Base-by-base conservation (phyloP, 331 rosid genomes). In the Acacia pycnantha region DNA sequence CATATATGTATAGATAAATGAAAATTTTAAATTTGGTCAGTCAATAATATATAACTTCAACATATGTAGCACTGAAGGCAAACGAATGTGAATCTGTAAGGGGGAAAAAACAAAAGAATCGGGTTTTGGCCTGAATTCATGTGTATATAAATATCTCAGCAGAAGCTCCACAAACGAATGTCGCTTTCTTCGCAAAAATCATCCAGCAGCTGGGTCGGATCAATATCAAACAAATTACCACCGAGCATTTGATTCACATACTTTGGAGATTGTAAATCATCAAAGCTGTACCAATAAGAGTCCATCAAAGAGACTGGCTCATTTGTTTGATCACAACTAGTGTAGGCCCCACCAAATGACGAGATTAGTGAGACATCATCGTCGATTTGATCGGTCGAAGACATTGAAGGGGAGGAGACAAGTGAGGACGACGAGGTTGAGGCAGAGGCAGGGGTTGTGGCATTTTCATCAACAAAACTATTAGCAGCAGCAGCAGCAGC, bases 161-260 rank as follows among this genome's bases (percentile, higher is more conserved):
- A 88, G 94, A 93, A 96, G 82, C 88, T 96, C 99, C 99, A 96
- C 87, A 96, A 82, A 44, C 83, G 77, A 85, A 96, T 90, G 53
- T 93, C 97, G 79, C 79, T 87, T 81, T 95, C 99, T 79, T 92
- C 97, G 29, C 89, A 92, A 54, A 79, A 85, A 81, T 94, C 97
- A 82, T 92, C 93, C 40, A 85, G 18, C 70, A 82, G 56, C 33
- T 79, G 86, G 43, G 87, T 64, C 11, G 99, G 91, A 87, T 91
- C 97, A 74, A 93, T 82, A 81, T 91, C 98, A 82, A 93, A 88
- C 50, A 90, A 56, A 26, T 82, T 82, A 6, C 92, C 97, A 85
- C 70, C 85, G n/a, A 93, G 84, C 90, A 91, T 90, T 47, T 94
- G 97, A 77, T 92, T 97, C 27, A 86, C 71, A 74, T 84, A 89